A percentile compares a stretch with the other conserved stretches of the same genome.
Conservation (phyloP, 2,329 filamentous ascomycete species). For the Teratosphaeria viscida region DNA sequence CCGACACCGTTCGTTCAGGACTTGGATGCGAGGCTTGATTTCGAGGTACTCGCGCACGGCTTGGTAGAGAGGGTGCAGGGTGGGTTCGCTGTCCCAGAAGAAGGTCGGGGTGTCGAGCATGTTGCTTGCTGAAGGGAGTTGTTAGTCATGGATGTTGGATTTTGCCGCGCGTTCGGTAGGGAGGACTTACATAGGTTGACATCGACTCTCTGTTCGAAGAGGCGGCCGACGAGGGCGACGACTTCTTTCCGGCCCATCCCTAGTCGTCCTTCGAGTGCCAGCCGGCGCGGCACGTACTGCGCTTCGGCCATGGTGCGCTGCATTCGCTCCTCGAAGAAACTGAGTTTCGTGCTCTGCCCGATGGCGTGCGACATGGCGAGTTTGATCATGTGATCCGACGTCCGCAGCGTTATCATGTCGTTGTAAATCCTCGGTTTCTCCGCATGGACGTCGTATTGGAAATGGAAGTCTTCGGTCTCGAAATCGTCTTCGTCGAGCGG, state of each 20-base stretch:
- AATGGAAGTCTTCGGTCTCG: constrained; percentile 97
- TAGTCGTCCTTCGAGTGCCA: constrained; percentile 80
- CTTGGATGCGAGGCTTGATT: constrained; percentile 89
- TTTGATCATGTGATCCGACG: constrained; percentile 97
- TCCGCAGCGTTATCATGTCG: constrained; percentile 96
- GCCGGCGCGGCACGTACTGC: constrained; percentile 78
- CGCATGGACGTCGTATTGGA: constrained; percentile 83
- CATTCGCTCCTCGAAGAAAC: constrained; percentile 95
- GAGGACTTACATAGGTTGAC: constrained; percentile 80
- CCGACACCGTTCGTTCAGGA: constrained; percentile 90
- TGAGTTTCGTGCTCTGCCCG: constrained; percentile 91
- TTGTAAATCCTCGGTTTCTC: constrained; percentile 89
- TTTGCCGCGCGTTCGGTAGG: neutral
- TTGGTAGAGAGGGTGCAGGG: constrained; percentile 83
- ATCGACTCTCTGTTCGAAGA: constrained; percentile 91
- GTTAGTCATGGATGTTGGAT: neutral
- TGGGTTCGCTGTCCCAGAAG: constrained; percentile 97
- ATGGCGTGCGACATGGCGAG: constrained; percentile 95
- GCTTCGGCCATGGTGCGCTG: constrained; percentile 85
- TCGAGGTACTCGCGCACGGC: constrained; percentile 96
- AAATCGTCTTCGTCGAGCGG: constrained; percentile 82
- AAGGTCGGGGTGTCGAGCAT: constrained; percentile 94
- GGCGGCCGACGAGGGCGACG: constrained; percentile 75
- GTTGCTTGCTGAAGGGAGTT: constrained; percentile 60
- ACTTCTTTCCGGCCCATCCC: constrained; percentile 90